Conservation (phyloP, 1,139 yeast genomes). For the Geotrichum bryndzae region DNA sequence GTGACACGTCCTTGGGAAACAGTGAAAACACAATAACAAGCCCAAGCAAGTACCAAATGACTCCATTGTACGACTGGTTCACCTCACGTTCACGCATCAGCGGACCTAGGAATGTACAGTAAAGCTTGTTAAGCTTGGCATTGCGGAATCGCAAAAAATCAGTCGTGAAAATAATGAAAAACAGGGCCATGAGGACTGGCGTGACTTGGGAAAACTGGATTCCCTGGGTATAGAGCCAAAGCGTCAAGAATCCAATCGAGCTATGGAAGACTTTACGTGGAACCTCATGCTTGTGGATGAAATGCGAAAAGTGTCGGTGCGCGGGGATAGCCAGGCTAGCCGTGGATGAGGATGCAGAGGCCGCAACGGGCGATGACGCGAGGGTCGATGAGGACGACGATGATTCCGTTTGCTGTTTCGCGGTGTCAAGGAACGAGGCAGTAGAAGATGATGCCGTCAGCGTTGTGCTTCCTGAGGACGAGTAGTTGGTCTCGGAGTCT, state of each 20-base stretch:
- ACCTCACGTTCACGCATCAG: conserved; percentile 75
- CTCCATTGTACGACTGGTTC: conserved; percentile 64
- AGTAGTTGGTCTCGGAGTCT: conserved; percentile 1
- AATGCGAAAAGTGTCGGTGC: conserved; percentile 43
- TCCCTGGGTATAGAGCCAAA: conserved; percentile 65
- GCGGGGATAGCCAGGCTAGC: conserved; percentile 26
- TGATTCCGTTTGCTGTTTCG: not conserved
- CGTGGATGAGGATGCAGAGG: not conserved
- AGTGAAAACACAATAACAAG: conserved; percentile 59
- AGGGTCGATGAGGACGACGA: not conserved
- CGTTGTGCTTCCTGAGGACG: not conserved
- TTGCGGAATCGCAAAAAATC: conserved; percentile 65
- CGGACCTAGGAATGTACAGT: conserved; percentile 65
- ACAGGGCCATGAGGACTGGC: conserved; percentile 46
- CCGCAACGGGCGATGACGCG: not conserved
- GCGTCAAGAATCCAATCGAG: conserved; percentile 75
- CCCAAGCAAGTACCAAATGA: conserved; percentile 78
- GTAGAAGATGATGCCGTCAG: conserved; percentile 2
- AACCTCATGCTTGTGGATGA: conserved; percentile 71
- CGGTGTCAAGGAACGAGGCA: not conserved
- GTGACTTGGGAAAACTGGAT: conserved; percentile 51
- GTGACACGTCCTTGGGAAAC: conserved; percentile 74
- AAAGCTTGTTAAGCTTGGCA: conserved; percentile 54
- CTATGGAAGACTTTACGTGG: conserved; percentile 85
- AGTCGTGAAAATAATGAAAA: conserved; percentile 51